Evolutionary conservation across 1,139 yeast genomes (phyloP).

Genomic region (Hemisphaericaspora subhashii): DNA sequence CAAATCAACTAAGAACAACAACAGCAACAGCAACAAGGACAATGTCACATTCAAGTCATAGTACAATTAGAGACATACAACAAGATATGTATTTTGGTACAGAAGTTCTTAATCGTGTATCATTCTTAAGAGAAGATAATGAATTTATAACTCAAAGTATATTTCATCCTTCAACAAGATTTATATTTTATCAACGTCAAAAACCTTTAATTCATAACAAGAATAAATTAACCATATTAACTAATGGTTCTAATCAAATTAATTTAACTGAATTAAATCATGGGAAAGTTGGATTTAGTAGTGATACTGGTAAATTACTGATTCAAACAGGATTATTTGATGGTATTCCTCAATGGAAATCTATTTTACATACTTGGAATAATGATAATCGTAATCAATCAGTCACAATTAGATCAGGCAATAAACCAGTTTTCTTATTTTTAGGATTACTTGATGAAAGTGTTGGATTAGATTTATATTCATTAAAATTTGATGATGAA

Average conservation of each 20-base stretch:
- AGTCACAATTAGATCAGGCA: constrained; percentile 29
- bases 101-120: constrained; percentile 71
- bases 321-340: constrained; percentile 14
- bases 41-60: constrained; percentile 13
- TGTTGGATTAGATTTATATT: constrained; percentile 33
- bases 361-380: constrained; percentile 25
- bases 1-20: neutral
- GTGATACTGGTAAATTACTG: constrained; percentile 7
- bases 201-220: constrained; percentile 39
- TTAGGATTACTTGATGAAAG: constrained; percentile 67
- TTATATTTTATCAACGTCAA: constrained; percentile 48
- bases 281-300: constrained; percentile 18
- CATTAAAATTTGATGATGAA: constrained; percentile 27
- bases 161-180: constrained; percentile 51
- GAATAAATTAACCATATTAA: constrained; percentile 33
- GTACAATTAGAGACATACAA: constrained; percentile 22
- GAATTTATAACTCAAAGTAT: constrained; percentile 59
- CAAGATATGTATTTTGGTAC: constrained; percentile 48
- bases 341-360: constrained; percentile 24
- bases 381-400: constrained; percentile 37
- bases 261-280: constrained; percentile 16
- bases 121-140: constrained; percentile 70
- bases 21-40: neutral
- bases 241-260: constrained; percentile 35
- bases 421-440: constrained; percentile 54